These are phyloP conservation scores for Fonsecaea erecta DNA, from an alignment of 2,329 filamentous ascomycete species.

Conservation along the genomic window DNA sequence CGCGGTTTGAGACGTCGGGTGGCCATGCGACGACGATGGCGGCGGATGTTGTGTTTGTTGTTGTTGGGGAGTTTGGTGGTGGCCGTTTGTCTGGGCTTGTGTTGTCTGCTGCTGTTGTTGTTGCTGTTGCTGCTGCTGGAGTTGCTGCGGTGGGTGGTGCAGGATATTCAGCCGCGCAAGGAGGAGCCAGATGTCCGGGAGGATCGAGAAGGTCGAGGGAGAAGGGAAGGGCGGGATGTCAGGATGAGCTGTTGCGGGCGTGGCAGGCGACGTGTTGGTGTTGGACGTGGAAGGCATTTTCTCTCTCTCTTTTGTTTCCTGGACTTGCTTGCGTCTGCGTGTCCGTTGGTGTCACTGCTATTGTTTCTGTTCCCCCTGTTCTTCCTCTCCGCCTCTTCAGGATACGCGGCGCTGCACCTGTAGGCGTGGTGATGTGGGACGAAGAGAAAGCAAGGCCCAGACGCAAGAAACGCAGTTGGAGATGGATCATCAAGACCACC, in stretches of 20 bases:
- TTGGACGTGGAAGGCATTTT: not conserved
- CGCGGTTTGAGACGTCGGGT: constrained; percentile 26
- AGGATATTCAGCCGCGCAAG: constrained; percentile 66
- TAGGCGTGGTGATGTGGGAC: too few relatives aligned
- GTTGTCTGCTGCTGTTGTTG: constrained; percentile 40
- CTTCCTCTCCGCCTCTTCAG: too few relatives aligned
- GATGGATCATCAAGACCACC: too few relatives aligned
- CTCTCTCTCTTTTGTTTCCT: not conserved
- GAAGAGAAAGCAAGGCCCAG: too few relatives aligned
- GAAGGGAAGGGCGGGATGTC: constrained; percentile 63
- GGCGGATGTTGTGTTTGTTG: constrained; percentile 39
- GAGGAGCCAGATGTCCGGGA: constrained; percentile 79
- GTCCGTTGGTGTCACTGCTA: too few relatives aligned
- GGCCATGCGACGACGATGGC: constrained; percentile 30
- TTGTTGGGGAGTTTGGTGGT: too few relatives aligned
- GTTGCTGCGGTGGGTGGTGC: constrained; percentile 43
- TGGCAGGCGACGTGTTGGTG: constrained; percentile 2
- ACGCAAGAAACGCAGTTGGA: too few relatives aligned
- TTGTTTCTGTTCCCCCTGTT: not conserved
- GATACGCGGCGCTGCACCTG: not conserved
- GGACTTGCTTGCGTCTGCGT: not conserved
- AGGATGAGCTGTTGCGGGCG: constrained; percentile 27
- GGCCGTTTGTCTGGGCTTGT: constrained; percentile 24
- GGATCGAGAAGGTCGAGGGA: constrained; percentile 81
- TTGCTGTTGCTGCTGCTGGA: constrained; percentile 49